Conservation (phyloP, 192 early-diverging fungal species). For the Chytriomyces confervae region DNA sequence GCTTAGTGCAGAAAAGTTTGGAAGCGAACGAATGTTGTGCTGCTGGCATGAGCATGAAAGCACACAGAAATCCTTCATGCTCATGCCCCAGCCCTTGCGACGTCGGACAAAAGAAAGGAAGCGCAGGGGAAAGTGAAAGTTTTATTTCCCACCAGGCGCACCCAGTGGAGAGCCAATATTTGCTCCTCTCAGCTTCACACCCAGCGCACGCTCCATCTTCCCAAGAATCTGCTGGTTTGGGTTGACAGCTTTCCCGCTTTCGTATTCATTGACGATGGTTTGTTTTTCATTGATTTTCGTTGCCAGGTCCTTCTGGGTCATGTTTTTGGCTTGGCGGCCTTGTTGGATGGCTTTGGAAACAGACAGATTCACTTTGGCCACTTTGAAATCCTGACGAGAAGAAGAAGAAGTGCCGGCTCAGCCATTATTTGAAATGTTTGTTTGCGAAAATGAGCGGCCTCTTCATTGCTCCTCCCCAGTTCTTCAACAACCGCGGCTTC, state of each 20-base stretch:
- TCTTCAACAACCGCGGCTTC: not conserved
- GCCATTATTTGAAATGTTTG: not conserved
- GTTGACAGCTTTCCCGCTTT: constrained; percentile 76
- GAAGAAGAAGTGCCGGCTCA: not conserved
- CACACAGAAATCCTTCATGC: too few species aligned
- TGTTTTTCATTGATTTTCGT: constrained; percentile 93
- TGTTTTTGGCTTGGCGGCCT: constrained; percentile 71
- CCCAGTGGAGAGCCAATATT: constrained; percentile 53
- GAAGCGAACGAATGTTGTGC: too few species aligned
- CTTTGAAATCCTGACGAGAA: constrained; percentile 52
- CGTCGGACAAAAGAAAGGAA: too few species aligned
- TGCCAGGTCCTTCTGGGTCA: constrained; percentile 90
- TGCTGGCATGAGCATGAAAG: too few species aligned
- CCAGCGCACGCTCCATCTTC: constrained; percentile 88
- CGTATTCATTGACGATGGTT: constrained; percentile 89
- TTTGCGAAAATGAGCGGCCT: not conserved
- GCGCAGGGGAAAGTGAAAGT: not conserved
- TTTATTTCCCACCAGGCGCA: not conserved
- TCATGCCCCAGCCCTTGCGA: too few species aligned
- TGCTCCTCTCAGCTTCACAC: constrained; percentile 86
- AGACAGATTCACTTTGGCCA: constrained; percentile 64
- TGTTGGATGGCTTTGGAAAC: constrained; percentile 85
- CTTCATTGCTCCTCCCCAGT: not conserved
- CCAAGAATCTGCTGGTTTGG: constrained; percentile 90
- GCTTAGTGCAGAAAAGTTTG: too few species aligned